phyloP scores from a whole-genome alignment of 1,284 basidiomycete genomes.

The Microbotryum violaceum region DNA sequence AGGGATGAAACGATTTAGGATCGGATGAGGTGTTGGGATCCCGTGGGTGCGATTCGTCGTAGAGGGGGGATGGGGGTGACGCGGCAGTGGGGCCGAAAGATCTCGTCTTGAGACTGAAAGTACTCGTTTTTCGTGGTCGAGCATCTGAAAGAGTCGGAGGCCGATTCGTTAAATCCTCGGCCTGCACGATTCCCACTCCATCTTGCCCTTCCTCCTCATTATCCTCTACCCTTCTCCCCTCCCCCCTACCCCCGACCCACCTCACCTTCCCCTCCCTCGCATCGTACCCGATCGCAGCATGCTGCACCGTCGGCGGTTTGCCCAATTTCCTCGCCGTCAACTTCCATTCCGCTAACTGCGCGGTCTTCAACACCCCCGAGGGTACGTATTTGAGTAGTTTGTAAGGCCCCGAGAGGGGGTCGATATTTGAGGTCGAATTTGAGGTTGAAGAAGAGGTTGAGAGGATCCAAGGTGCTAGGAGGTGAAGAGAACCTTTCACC shows the following conservation, averaged over 20 bases:
- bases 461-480: constrained; percentile 92
- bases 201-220: neutral
- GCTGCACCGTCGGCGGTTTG: constrained; percentile 71
- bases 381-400: constrained; percentile 97
- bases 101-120: neutral
- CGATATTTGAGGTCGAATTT: constrained; percentile 2
- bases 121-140: neutral
- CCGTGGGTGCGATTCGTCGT: neutral
- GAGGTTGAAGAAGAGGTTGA: neutral
- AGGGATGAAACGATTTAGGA: neutral
- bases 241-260: neutral
- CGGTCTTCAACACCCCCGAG: constrained; percentile 83
- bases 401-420: constrained; percentile 55
- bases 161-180: neutral
- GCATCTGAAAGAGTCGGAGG: neutral
- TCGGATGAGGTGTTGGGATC: neutral
- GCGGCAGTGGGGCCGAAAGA: neutral
- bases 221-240: neutral
- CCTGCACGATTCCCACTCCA: neutral
- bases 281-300: constrained; percentile 34
- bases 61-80: neutral
- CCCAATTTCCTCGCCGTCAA: constrained; percentile 93
- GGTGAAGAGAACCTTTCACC: constrained; percentile 72
- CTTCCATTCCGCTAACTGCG: constrained; percentile 94
- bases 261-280: constrained; percentile 33